Base-by-base conservation (phyloP, 106 monocot genomes). In the Narthecium ossifragum region DNA sequence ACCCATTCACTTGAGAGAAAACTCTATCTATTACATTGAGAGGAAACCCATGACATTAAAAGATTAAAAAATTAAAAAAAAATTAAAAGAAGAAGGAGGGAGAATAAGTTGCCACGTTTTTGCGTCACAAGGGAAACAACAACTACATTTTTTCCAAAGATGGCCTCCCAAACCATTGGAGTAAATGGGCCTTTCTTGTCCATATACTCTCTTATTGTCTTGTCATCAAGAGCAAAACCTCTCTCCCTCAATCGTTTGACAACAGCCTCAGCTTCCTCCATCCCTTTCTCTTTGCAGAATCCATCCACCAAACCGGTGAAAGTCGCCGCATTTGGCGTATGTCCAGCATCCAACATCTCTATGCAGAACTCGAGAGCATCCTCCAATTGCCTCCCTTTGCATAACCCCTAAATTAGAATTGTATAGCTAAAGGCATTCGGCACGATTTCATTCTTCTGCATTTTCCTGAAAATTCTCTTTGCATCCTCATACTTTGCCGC, bases 181-280 rank as follows among this genome's bases (percentile, higher is more conserved):
- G 80, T 70, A 34, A 74, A 87, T 11, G 96, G 90, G 2, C 96
- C 96, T 64, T 84, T 98, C 81, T 90, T 90, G 51, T 98, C 81
- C 75, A 98, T 63, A 57, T 98, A 73, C 62, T 90, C 96, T 25
- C 87, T 86, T n/a, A 90, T 63, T 29, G 73, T 77, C 63, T 70
- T 90, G 27, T 90, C 90, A 73, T 98, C 96, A 31, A 87, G 52
- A 31, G 75, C 75, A 59, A 81, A 77, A 28, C 84, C 75, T 46
- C 75, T 81, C 69, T 90, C 84, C 34, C 73, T 62, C 69, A 98
- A 74, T 37, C 57, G 73, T 64, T 40, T 84, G 25, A 98, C 62
- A 50, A 84, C 40, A 14, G 46, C 59, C 26, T 62, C 73, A 55
- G 73, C 86, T 61, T 86, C 84, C 70, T 90, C 84, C 33, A 74